These are phyloP conservation scores for Margaritispora aquatica DNA, from an alignment of 495 filamentous ascomycete genomes.

Conservation along the genomic window DNA sequence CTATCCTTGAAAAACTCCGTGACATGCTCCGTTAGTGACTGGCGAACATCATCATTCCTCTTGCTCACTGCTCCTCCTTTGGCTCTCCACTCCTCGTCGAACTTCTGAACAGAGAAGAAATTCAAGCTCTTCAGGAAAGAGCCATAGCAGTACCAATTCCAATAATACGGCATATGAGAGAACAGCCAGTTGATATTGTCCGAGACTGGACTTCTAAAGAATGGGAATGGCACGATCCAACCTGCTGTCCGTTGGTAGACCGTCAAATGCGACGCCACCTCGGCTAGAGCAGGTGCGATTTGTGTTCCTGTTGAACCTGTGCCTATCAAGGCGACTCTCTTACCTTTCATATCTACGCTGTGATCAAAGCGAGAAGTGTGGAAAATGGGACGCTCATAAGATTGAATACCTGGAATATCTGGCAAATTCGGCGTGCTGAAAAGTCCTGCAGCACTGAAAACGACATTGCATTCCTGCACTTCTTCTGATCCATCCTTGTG, in stretches of 20 bases:
- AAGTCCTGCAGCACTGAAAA: background rate
- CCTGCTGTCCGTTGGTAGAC: background rate
- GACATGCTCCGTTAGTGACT: background rate
- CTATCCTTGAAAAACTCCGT: background rate
- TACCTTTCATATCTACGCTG: background rate
- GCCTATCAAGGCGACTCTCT: background rate
- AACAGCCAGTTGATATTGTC: background rate
- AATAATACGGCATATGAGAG: background rate
- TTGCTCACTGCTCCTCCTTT: background rate
- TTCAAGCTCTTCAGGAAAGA: background rate
- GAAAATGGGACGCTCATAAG: background rate
- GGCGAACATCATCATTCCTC: background rate
- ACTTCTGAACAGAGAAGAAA: background rate
- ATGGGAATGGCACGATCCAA: background rate
- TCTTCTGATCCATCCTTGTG: background rate
- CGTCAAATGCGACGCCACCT: background rate
- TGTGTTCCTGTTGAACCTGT: background rate
- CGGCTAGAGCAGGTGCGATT: background rate
- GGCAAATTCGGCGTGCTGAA: background rate
- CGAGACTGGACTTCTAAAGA: background rate
- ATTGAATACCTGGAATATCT: background rate
- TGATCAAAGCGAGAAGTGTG: background rate
- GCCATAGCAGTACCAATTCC: background rate
- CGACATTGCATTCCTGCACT: background rate
- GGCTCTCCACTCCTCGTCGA: background rate